Conservation (phyloP, 2,329 filamentous ascomycete species). For the Aspergillus oerlinghausenensis region DNA sequence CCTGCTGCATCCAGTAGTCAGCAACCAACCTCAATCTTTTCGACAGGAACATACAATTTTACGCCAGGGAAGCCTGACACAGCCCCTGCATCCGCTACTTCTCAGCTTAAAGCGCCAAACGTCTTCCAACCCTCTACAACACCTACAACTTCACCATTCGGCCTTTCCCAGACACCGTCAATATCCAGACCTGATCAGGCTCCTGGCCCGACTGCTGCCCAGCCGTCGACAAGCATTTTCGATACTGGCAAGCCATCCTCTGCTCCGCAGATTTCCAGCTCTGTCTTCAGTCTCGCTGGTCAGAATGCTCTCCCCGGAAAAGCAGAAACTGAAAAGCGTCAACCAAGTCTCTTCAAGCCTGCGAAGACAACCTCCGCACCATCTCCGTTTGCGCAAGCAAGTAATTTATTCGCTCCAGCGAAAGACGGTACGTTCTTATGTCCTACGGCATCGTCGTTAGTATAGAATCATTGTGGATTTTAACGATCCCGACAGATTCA, state of each 20-base stretch:
- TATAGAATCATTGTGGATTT: neutral
- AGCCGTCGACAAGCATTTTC: conserved; percentile 13
- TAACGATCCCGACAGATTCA: conserved; percentile 1
- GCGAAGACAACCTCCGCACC: neutral
- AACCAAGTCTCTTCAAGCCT: neutral
- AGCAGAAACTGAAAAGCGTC: neutral
- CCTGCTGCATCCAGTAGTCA: neutral
- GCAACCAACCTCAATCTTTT: conserved; percentile 14
- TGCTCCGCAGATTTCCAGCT: neutral
- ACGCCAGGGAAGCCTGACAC: neutral
- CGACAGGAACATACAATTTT: neutral
- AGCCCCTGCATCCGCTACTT: neutral
- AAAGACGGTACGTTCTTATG: conserved; percentile 11
- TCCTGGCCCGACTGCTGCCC: conserved; percentile 6
- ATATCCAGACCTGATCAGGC: conserved; percentile 2
- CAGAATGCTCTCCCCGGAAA: neutral
- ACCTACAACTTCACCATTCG: conserved; percentile 5
- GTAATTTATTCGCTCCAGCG: conserved; percentile 3
- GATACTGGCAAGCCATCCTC: conserved; percentile 6
- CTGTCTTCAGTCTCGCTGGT: conserved; percentile 9
- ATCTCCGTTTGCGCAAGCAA: conserved; percentile 1
- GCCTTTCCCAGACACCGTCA: neutral
- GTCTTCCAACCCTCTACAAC: conserved; percentile 2
- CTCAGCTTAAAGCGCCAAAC: neutral
- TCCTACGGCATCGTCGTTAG: neutral